Evolutionary conservation across 2,329 filamentous ascomycete genomes (phyloP).

Genomic region (Claviceps lovelessii): DNA sequence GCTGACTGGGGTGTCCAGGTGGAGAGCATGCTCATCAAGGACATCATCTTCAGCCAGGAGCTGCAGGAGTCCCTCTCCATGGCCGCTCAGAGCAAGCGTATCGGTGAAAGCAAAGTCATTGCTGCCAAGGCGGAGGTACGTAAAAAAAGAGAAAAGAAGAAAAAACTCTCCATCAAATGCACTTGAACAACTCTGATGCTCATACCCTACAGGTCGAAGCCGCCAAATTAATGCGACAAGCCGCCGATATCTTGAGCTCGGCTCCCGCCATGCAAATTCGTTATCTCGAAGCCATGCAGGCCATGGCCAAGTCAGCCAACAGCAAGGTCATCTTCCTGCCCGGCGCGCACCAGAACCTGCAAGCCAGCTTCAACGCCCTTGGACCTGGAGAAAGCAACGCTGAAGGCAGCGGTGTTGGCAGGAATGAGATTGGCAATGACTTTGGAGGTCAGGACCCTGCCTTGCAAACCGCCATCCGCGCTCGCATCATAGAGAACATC

Average conservation of each 20-base stretch:
- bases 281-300: slow-evolving; percentile 96
- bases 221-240: slow-evolving; percentile 84
- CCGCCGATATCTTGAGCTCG: slow-evolving; percentile 80
- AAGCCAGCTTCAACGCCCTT: slow-evolving; percentile 27
- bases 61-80: slow-evolving; percentile 93
- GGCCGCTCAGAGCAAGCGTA: slow-evolving; percentile 96
- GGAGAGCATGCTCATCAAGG: slow-evolving; percentile 98
- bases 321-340: slow-evolving; percentile 79
- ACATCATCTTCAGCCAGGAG: slow-evolving; percentile 93
- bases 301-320: slow-evolving; percentile 91
- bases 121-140: slow-evolving; percentile 73
- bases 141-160: neutral
- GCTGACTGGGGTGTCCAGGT: slow-evolving; percentile 89
- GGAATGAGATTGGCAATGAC: slow-evolving; percentile 30
- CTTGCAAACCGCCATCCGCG: slow-evolving; percentile 70
- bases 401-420: slow-evolving; percentile 34
- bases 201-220: slow-evolving; percentile 51
- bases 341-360: slow-evolving; percentile 42
- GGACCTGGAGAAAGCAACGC: slow-evolving; percentile 22
- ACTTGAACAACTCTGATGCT: no score
- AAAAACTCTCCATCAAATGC: no score
- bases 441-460: slow-evolving; percentile 41
- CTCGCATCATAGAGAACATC: slow-evolving; percentile 74
- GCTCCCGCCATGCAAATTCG: slow-evolving; percentile 97
- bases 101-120: slow-evolving; percentile 97